Evolutionary conservation across 805 yeast species (phyloP), one percentile per base, ranked within the genome.

Genomic region (Pichia eremophila): DNA sequence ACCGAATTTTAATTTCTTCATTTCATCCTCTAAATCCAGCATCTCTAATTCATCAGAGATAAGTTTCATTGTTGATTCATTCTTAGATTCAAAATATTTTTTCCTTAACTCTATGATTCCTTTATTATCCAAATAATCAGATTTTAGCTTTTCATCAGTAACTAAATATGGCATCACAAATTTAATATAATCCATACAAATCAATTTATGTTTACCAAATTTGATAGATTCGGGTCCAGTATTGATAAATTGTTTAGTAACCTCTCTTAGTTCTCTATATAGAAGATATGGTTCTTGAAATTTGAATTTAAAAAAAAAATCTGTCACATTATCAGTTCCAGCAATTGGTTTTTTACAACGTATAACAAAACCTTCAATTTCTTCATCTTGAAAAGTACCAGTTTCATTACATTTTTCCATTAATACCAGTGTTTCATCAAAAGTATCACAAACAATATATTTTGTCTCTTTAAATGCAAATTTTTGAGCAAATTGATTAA

Each of bases 201-300:
- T 75, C 43, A 70, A 70, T 46, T 73, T 75, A 58, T 85, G 88
- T 48, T 75, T 74, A 19, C 63, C 64, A 47, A 54, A 56, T 10
- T 50, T 48, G 47, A 77, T 66, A 27, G 66, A 69, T 7, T 73
- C 64, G 3, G 59, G 58, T 15, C 67, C 67, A 1, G 63, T 62
- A 2, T 41, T 46, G 10, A 85, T 71, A 51, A 76, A 75, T 40
- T 68, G 69, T 58, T 77, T 81, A 0, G 97, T 88, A 2, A 80
- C 85, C 58, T 93, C 98, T 54, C 99, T 74, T 77, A 95, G 79
- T 56, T 85, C 86, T 49, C 99, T 74, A 63, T 89, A 93, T 74
- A 93, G 74, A 41, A 89, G 67, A 61, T 93, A 93, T 0, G 99
- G 99, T 65, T 93, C 95, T 55, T 89, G 95, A 63, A 93, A 93